These are phyloP conservation scores for Dioscorea zingiberensis DNA, from an alignment of 106 monocot genomes.

Conservation along the genomic window DNA sequence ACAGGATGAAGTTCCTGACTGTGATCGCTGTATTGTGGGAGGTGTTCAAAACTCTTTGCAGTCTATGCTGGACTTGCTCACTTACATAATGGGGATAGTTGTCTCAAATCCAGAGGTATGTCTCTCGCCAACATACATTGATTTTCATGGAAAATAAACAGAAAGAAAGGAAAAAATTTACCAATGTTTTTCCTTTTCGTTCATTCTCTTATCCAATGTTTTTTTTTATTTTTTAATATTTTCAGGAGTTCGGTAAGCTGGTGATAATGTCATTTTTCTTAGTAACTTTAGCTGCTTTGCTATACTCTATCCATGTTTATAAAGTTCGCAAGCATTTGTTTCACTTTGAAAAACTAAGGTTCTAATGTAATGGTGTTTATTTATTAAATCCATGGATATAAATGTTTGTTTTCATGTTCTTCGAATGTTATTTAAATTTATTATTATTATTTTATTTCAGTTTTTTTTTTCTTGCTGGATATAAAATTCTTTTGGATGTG, in stretches of 20 bases:
- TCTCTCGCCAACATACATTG: not conserved
- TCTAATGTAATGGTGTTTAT: too few species aligned
- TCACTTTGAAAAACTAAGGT: constrained; percentile 75
- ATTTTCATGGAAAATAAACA: too few species aligned
- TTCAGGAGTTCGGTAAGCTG: constrained; percentile 79
- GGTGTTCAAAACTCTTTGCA: constrained; percentile 94
- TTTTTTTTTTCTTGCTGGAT: constrained; percentile 4
- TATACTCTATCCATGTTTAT: constrained; percentile 73
- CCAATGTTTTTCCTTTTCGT: too few species aligned
- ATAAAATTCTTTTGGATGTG: not conserved
- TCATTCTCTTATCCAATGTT: not conserved
- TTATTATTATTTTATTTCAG: too few species aligned
- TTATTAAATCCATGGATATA: too few species aligned
- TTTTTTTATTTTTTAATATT: not conserved
- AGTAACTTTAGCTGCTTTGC: constrained; percentile 49
- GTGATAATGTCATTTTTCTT: constrained; percentile 71
- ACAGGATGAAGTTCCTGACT: constrained; percentile 85
- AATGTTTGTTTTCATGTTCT: too few species aligned
- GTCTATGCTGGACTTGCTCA: constrained; percentile 76
- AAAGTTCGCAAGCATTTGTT: constrained; percentile 77
- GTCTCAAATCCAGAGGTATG: constrained; percentile 70
- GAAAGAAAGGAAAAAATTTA: too few species aligned
- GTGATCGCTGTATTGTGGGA: constrained; percentile 84
- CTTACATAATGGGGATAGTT: constrained; percentile 77
- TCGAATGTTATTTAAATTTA: too few species aligned